Conservation (phyloP, 164 flowering plant species). For the Stephania yunnanensis region DNA sequence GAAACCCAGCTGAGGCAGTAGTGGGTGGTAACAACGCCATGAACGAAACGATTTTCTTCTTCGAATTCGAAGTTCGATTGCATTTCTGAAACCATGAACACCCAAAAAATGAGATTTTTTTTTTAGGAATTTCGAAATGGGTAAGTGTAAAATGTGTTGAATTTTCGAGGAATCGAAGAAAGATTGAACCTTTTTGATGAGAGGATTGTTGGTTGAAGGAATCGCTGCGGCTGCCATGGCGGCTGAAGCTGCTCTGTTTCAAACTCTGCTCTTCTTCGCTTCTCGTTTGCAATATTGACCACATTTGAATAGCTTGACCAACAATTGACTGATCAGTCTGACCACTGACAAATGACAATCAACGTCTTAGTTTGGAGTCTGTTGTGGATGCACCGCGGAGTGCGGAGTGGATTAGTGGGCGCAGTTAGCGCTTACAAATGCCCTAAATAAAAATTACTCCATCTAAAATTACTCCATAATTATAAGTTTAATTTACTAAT, state of each 20-base stretch:
- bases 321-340: too few species aligned
- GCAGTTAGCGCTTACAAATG: too few species aligned
- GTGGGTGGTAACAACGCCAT: constrained; percentile 82
- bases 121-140: not conserved
- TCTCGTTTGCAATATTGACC: too few species aligned
- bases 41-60: constrained; percentile 48
- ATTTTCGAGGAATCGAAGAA: not conserved
- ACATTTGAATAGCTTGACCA: too few species aligned
- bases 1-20: constrained; percentile 65
- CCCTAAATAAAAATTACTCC: too few species aligned
- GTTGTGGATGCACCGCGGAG: too few species aligned
- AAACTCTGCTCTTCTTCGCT: not conserved
- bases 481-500: too few species aligned
- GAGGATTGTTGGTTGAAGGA: constrained; percentile 22
- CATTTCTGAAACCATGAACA: constrained; percentile 15
- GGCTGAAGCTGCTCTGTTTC: not conserved
- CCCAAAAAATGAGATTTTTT: not conserved
- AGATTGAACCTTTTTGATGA: constrained; percentile 24
- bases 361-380: too few species aligned
- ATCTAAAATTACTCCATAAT: too few species aligned
- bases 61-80: constrained; percentile 31
- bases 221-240: constrained; percentile 27
- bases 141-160: too few species aligned
- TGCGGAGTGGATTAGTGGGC: too few species aligned
- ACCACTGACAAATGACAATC: too few species aligned